Base-by-base conservation (phyloP, 371 early-diverging fungal genomes). In the Rhizomucor miehei region DNA sequence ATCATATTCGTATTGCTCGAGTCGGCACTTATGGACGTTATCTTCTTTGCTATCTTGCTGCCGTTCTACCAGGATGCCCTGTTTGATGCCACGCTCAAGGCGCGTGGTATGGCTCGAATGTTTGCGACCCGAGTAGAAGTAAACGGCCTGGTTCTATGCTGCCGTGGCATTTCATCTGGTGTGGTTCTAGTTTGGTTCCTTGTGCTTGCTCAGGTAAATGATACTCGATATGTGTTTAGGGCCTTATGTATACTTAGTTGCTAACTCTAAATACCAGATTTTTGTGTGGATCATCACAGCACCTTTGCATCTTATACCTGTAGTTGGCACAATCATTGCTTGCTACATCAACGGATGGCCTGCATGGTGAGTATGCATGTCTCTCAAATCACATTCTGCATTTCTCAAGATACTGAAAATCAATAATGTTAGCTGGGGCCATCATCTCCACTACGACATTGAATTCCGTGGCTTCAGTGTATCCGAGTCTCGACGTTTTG, bases 261-360 rank as follows among this genome's bases (percentile, higher is more conserved):
- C 37, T 50, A 50, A 34, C n/a, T n/a, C n/a, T n/a, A 38, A 38
- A 38, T 11, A 38, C 10, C 65, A 79, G 77, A 56, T 80, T n/a
- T n/a, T 81, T 13, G 51, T 81, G 1, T 65, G 81, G 37, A 57
- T 81, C 21, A 49, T 87, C 38, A 83, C 82, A 9, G 65, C 82
- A 11, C 86, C 88, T 6, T 57, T 87, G 24, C 77, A 84, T 66
- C 51, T 81, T 35, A 73, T 87, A 43, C 88, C 88, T 14, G 56
- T 85, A 10, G 44, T 78, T 25, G 86, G 88, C 8, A 77, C 79
- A 3, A 54, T 71, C 20, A 17, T 80, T 36, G 82, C 78, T 48
- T 81, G 84, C 54, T 72, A 77, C 52, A 64, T 85, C 43, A 85
- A 83, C 60, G 84, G 81, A 3, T 80, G 75, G 72, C 65, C 73